Evolutionary conservation across 2,329 filamentous ascomycete genomes (phyloP).

Genomic region (Phialemoniopsis sp.): DNA sequence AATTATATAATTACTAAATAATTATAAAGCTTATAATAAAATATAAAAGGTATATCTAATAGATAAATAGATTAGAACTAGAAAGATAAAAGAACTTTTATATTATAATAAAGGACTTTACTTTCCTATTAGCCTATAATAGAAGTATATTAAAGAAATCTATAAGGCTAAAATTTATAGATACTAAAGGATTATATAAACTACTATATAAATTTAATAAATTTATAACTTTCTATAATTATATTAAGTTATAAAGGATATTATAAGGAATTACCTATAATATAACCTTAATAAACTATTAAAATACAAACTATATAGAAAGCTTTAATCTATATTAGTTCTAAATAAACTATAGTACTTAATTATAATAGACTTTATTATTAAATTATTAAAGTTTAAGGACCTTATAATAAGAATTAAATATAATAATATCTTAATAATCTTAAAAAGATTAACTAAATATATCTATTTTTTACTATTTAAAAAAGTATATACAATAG

Average conservation of each 20-base stretch:
- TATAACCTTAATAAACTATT: too few species aligned
- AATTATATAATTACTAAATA: neutral
- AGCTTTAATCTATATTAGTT: neutral
- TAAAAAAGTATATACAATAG: neutral
- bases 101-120: neutral
- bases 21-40: neutral
- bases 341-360: neutral
- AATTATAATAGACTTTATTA: neutral
- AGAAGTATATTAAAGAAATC: neutral
- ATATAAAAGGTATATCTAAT: neutral
- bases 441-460: neutral
- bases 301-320: neutral
- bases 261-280: too few species aligned
- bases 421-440: neutral
- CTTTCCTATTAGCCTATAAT: neutral
- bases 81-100: neutral
- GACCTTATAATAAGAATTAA: neutral
- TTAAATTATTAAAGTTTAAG: neutral
- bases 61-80: neutral
- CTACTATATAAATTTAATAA: too few species aligned
- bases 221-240: neutral
- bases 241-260: neutral
- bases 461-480: neutral
- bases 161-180: neutral
- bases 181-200: neutral